phyloP scores from a whole-genome alignment of 768 basidiomycete species.

The Pholiota microspora region DNA sequence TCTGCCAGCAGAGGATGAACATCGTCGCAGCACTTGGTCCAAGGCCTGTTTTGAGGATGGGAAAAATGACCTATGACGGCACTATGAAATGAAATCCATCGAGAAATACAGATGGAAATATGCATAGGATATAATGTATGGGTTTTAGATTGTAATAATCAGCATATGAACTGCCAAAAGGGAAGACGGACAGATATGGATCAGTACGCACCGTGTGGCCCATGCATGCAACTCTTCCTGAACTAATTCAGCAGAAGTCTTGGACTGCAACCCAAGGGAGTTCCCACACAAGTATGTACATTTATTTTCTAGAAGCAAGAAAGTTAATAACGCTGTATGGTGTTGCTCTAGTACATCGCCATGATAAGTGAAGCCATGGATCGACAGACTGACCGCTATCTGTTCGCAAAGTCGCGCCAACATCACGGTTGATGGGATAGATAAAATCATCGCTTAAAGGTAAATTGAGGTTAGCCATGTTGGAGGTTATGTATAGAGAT shows the following conservation, averaged over 20 bases:
- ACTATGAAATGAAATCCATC: constrained; percentile 38
- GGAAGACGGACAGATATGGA: constrained; percentile 7
- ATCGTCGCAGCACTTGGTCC: constrained; percentile 75
- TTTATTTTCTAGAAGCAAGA: constrained; percentile 38
- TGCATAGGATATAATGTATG: constrained; percentile 7
- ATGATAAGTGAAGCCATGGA: background rate
- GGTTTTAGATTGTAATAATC: too few species aligned
- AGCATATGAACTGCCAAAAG: constrained; percentile 9
- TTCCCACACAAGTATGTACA: constrained; percentile 94
- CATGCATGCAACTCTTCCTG: constrained; percentile 84
- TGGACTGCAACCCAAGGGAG: constrained; percentile 84
- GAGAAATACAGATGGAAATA: constrained; percentile 10
- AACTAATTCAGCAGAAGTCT: constrained; percentile 67
- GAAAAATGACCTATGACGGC: constrained; percentile 87
- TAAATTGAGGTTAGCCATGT: constrained; percentile 21
- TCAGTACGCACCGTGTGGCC: constrained; percentile 59
- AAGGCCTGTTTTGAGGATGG: constrained; percentile 82
- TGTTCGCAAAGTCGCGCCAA: constrained; percentile 38
- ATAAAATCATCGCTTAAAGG: constrained; percentile 54
- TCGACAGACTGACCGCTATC: constrained; percentile 33
- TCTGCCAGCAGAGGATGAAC: constrained; percentile 76
- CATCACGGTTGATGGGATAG: constrained; percentile 51
- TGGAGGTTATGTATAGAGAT: background rate
- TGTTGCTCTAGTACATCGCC: background rate
- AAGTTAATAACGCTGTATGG: background rate